These are phyloP conservation scores for Ceratobasidium sp. DNA, from an alignment of 1,284 basidiomycete species.

Conservation along the genomic window DNA sequence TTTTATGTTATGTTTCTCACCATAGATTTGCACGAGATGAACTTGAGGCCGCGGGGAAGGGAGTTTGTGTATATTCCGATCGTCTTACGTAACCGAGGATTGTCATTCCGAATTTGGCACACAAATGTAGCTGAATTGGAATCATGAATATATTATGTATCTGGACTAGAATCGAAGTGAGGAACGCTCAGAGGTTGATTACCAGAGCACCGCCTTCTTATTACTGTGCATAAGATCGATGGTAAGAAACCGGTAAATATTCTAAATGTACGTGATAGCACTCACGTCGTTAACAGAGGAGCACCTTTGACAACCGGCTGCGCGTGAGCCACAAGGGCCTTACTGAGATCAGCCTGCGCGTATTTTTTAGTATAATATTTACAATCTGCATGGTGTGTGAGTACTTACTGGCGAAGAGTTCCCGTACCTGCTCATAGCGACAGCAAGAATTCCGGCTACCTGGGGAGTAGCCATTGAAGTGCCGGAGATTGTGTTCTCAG, in stretches of 20 bases:
- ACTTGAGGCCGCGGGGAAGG: no score
- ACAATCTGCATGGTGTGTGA: slow-evolving; percentile 55
- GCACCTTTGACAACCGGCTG: slow-evolving; percentile 35
- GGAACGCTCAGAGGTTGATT: background rate
- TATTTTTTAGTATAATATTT: slow-evolving; percentile 57
- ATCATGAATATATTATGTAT: no score
- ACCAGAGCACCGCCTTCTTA: slow-evolving; percentile 25
- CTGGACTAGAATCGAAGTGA: no score
- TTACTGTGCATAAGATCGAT: background rate
- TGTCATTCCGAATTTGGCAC: no score
- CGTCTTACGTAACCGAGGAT: no score
- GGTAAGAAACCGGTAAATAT: background rate
- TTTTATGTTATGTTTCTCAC: no score
- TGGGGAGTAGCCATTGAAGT: slow-evolving; percentile 72
- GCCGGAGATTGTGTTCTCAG: slow-evolving; percentile 79
- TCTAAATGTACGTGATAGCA: slow-evolving; percentile 61
- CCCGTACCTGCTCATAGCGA: slow-evolving; percentile 35
- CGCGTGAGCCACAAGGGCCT: slow-evolving; percentile 26
- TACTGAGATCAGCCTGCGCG: background rate
- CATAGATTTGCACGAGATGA: no score
- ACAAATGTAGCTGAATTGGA: no score
- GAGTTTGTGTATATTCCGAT: no score
- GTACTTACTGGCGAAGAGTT: slow-evolving; percentile 1
- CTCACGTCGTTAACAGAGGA: slow-evolving; percentile 42
- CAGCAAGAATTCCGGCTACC: slow-evolving; percentile 45